phyloP scores from a whole-genome alignment of 495 filamentous ascomycete genomes.

The Aspergillus saccharolyticus region DNA sequence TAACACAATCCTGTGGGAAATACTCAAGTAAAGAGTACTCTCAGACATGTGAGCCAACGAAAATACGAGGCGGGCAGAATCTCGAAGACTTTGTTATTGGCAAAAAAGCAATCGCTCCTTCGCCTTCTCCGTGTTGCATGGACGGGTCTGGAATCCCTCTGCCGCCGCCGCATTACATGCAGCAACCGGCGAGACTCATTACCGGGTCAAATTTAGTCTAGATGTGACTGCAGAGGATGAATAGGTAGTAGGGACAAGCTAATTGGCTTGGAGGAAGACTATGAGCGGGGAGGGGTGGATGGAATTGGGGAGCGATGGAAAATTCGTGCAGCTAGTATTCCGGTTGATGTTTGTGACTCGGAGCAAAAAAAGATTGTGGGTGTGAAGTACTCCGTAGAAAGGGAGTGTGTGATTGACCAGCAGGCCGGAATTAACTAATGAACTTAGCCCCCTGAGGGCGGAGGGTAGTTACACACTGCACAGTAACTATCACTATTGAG shows the following conservation, averaged over 20 bases:
- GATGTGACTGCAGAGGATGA: background rate
- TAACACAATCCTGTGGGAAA: background rate
- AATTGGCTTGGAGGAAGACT: background rate
- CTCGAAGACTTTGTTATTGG: background rate
- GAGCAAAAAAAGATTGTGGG: too few species aligned
- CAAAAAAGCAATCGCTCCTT: too few species aligned
- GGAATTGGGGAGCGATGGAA: background rate
- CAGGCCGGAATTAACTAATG: background rate
- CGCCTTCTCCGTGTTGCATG: background rate
- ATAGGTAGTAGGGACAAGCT: background rate
- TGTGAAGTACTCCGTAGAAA: too few species aligned
- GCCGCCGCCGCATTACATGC: background rate
- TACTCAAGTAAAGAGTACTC: too few species aligned
- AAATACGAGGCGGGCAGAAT: background rate
- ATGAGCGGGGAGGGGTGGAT: background rate
- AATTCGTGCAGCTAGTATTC: too few species aligned
- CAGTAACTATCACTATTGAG: too few species aligned
- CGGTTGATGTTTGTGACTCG: too few species aligned
- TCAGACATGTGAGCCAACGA: background rate
- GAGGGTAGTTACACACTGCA: too few species aligned
- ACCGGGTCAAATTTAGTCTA: background rate
- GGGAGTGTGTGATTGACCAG: too few species aligned
- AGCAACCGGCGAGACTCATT: background rate
- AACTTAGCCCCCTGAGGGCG: too few species aligned
- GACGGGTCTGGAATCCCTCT: background rate